Base-by-base conservation (phyloP, 2,329 filamentous ascomycete genomes). In the Cladosporium sphaerospermum region DNA sequence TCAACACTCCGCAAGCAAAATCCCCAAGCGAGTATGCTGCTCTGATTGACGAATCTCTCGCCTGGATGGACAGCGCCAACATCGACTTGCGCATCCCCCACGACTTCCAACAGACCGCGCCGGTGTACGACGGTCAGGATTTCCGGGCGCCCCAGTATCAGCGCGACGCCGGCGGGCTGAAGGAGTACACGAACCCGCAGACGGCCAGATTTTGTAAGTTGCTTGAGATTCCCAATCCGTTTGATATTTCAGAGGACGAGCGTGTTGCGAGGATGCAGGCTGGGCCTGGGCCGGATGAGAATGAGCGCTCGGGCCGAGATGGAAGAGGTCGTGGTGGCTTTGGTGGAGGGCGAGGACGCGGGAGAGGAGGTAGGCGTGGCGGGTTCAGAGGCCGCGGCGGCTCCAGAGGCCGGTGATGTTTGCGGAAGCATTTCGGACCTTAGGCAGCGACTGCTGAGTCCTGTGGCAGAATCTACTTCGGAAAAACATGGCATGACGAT, bases 131-230 rank as follows among this genome's bases (percentile, higher is more conserved):
- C 10, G 54, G 54, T n/a, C 45, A 47, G 23, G 46, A 54, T 31
- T 49, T 60, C 41, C 60, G 56, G 19, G 45, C 61, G 41, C 58
- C 60, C 13, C 54, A 64, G 44, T 68, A 67, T 37, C 56, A 59
- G 49, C 57, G 54, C 13, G 58, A 63, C 4, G 50, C 45, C 9
- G 54, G 54, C 8, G 54, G 83, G 67, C 89, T 90, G 1, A 73
- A 76, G 1, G 91, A 96, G 70, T 92, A 92, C 67, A 89, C 83
- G 3, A 97, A 93, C 64, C 85, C 86, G 10, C 92, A 97, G 71
- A 97, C 90, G 6, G 75, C 74, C n/a, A 71, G 76, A 3, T 97
- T 92, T 66, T 99, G 93, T 69, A 75, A 84, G 53, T 71, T 97
- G 52, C 63, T 97, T 1, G 83, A 80, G 8, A 83, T 99, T 33